Evolutionary conservation across 1,139 yeast species (phyloP).

Genomic region (Debaryomyces fabryi): DNA sequence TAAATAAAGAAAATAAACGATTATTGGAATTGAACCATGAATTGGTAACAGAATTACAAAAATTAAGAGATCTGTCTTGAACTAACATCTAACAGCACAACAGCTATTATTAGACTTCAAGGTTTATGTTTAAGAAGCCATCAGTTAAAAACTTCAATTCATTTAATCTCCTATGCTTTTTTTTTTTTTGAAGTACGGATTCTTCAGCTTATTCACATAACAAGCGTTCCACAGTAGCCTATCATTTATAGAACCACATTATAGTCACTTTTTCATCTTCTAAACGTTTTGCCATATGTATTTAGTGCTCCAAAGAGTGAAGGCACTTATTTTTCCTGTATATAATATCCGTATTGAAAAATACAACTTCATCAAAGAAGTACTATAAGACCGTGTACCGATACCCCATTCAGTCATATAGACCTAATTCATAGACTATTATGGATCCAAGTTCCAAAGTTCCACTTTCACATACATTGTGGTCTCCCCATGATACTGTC

Average conservation of each 20-base stretch:
- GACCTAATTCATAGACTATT: conserved; percentile 2
- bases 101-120: neutral
- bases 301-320: neutral
- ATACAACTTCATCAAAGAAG: neutral
- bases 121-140: neutral
- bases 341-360: neutral
- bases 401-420: neutral
- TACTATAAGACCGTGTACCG: neutral
- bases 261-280: neutral
- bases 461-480: conserved; percentile 81
- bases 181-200: neutral
- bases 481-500: conserved; percentile 98
- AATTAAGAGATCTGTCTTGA: neutral
- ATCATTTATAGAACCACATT: neutral
- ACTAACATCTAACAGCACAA: no score
- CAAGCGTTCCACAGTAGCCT: neutral
- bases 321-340: neutral
- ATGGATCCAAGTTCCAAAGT: conserved; percentile 46
- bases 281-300: neutral
- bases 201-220: neutral
- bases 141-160: neutral
- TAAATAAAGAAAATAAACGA: conserved; percentile 33
- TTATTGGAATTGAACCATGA: conserved; percentile 39
- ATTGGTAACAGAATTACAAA: conserved; percentile 20
- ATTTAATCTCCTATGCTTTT: neutral